Evolutionary conservation across 192 early-diverging fungal genomes (phyloP).

Genomic region (Coemansia guatemalensis): DNA sequence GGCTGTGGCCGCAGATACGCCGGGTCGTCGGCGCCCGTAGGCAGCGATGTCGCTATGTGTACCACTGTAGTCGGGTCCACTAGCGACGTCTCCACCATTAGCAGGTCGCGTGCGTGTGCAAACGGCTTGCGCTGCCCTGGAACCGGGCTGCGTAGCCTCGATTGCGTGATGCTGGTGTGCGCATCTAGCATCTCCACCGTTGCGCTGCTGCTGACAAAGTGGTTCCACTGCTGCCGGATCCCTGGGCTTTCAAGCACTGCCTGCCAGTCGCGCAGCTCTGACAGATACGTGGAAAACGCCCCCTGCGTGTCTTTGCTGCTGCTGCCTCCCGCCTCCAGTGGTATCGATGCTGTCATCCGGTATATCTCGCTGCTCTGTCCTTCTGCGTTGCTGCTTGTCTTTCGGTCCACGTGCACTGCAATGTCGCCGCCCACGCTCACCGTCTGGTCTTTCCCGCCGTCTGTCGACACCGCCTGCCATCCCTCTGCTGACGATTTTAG

Average conservation of each 20-base stretch:
- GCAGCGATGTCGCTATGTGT: conserved; percentile 45
- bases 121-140: conserved; percentile 37
- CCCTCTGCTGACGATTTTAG: conserved; percentile 46
- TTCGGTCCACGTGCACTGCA: conserved; percentile 31
- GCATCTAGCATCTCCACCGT: conserved; percentile 50
- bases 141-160: conserved; percentile 38
- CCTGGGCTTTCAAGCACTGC: conserved; percentile 49
- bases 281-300: conserved; percentile 35
- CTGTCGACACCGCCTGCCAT: conserved; percentile 30
- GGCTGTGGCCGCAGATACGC: conserved; percentile 31
- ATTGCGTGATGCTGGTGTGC: conserved; percentile 40
- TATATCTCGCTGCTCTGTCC: conserved; percentile 22
- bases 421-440: conserved; percentile 39
- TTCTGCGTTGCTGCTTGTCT: neutral
- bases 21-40: conserved; percentile 38
- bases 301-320: conserved; percentile 45
- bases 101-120: conserved; percentile 38
- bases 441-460: conserved; percentile 2
- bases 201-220: conserved; percentile 32
- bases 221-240: conserved; percentile 50
- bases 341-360: conserved; percentile 48
- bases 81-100: conserved; percentile 53
- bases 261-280: conserved; percentile 55
- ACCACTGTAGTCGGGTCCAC: conserved; percentile 52
- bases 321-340: conserved; percentile 29